Conservation (phyloP, 1,284 basidiomycete species). For the Porodaedalea pini region DNA sequence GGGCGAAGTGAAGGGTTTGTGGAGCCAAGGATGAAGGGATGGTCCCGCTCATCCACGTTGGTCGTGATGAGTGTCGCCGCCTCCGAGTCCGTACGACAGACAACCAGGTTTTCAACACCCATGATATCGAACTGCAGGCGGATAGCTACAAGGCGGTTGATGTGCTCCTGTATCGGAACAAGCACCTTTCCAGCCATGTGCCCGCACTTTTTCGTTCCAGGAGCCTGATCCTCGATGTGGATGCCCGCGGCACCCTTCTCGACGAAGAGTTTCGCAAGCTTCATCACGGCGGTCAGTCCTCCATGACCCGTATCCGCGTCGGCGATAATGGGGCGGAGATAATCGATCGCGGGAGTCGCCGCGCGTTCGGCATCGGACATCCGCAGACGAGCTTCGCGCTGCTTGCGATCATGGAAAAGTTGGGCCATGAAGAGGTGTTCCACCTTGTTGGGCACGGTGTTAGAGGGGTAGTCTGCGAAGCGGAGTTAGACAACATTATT, state of each 20-base stretch:
- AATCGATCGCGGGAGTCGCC: slow-evolving; percentile 58
- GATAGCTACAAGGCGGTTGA: slow-evolving; percentile 76
- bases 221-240: slow-evolving; percentile 79
- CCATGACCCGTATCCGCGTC: slow-evolving; percentile 69
- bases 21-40: slow-evolving; percentile 91
- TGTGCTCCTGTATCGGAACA: slow-evolving; percentile 64
- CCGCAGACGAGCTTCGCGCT: slow-evolving; percentile 70
- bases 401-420: slow-evolving; percentile 86
- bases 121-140: slow-evolving; percentile 79
- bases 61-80: slow-evolving; percentile 95
- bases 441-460: slow-evolving; percentile 91
- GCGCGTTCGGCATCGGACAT: slow-evolving; percentile 75
- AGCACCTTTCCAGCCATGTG: slow-evolving; percentile 77
- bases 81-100: slow-evolving; percentile 78
- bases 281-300: slow-evolving; percentile 62
- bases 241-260: slow-evolving; percentile 72
- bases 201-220: slow-evolving; percentile 68
- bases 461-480: slow-evolving; percentile 80
- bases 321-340: slow-evolving; percentile 64
- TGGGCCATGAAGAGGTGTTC: slow-evolving; percentile 87
- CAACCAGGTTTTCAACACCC: slow-evolving; percentile 74
- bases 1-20: slow-evolving; percentile 73
- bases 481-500: not conserved
- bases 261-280: slow-evolving; percentile 77
- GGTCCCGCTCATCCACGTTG: slow-evolving; percentile 96